Percentiles rank a stretch among this genome's conserved stretches.
Evolutionary conservation across 2,329 filamentous ascomycete species (phyloP).

Genomic region (Aspergillus eucalypticola): DNA sequence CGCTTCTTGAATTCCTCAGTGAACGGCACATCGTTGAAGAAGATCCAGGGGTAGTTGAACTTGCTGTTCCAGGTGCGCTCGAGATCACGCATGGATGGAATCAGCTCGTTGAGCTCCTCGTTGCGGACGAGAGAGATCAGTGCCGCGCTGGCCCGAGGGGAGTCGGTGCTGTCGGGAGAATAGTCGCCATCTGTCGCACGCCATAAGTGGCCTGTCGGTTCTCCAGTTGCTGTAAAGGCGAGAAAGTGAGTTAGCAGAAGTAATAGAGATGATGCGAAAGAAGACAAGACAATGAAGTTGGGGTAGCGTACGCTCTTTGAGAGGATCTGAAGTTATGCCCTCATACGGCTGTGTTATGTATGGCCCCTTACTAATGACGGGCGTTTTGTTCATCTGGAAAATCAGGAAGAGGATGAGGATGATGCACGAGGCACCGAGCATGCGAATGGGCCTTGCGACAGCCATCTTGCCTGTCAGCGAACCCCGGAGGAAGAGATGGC

Average conservation of each 20-base stretch:
- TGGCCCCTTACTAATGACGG: slow-evolving; percentile 38
- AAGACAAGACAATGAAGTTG: not conserved
- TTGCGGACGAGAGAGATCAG: slow-evolving; percentile 91
- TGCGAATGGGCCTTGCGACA: slow-evolving; percentile 79
- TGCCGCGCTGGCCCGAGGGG: slow-evolving; percentile 88
- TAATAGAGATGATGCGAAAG: not conserved
- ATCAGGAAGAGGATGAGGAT: slow-evolving; percentile 77
- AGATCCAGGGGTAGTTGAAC: slow-evolving; percentile 99
- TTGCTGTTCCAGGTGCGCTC: slow-evolving; percentile 97
- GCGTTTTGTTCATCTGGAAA: slow-evolving; percentile 67
- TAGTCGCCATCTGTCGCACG: slow-evolving; percentile 76
- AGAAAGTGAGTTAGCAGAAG: slow-evolving; percentile 16
- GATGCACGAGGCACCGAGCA: slow-evolving; percentile 70
- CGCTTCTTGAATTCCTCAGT: slow-evolving; percentile 86
- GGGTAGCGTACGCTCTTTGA: slow-evolving; percentile 72
- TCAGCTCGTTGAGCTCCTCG: slow-evolving; percentile 78
- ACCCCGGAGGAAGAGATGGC: slow-evolving; percentile 20
- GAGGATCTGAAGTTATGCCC: slow-evolving; percentile 76
- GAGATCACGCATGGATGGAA: slow-evolving; percentile 85
- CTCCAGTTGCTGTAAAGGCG: slow-evolving; percentile 66
- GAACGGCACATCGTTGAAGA: slow-evolving; percentile 96
- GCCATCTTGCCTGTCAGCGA: slow-evolving; percentile 61
- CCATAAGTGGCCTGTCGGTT: slow-evolving; percentile 75
- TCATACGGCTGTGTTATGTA: slow-evolving; percentile 43
- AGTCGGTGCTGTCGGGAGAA: slow-evolving; percentile 70